Evolutionary conservation across 2,329 filamentous ascomycete species (phyloP), one percentile per base, ranked within the genome.

Genomic region (Ophioceras dolichostomum): DNA sequence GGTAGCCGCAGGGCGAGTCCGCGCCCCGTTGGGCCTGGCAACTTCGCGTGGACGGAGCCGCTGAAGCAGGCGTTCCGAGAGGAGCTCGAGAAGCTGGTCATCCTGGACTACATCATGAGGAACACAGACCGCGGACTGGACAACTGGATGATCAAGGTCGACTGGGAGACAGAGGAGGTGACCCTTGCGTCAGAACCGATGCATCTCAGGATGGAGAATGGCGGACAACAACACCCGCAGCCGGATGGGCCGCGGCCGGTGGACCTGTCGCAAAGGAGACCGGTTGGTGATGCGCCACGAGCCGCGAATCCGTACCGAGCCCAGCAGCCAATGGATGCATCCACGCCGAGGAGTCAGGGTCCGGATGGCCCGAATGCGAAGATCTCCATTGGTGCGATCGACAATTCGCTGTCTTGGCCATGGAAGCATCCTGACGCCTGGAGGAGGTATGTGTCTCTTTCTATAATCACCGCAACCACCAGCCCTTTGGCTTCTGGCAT

Each of bases 91-190:
- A 96, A 95, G 59, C 68, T 98, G 7, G 93, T 98, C 17, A 94
- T 98, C 50, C 60, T 98, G 46, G 91, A 98, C 60, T 98, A 98
- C 56, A 94, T 98, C 45, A 98, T 98, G 91, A 77, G 91, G 40
- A 98, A 98, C 54, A 98, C 91, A 2, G 91, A 98, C 56, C 76
- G 91, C 60, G 91, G 91, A 2, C 67, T 95, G 39, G 91, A 98
- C 56, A 98, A 98, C 50, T 98, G 91, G 91, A 98, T 98, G 91
- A 87, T 98, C 54, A 91, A 86, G 57, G 84, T 98, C 22, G 88
- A 98, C 57, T 85, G 79, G 70, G 74, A 86, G 48, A 78, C 73
- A 3, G 77, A 91, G 51, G 74, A 82, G 49, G 89, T 91, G 10
- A 85, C 83, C 7, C 85, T 98, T 45, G 79, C 82, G 13, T 86